Evolutionary conservation across 805 yeast genomes (phyloP).

Genomic region (Candida parachauliodes): DNA sequence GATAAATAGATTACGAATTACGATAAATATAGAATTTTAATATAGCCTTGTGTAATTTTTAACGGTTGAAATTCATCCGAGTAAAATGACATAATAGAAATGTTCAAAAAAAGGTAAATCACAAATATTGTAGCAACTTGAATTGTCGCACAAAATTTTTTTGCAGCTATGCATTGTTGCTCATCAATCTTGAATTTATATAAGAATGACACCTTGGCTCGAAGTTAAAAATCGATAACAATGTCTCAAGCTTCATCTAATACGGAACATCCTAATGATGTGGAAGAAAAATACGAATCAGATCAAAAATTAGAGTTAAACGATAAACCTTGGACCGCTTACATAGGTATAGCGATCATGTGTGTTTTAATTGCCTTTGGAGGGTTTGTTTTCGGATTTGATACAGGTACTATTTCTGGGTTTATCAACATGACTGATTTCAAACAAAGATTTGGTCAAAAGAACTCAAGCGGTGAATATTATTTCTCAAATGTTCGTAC

Average conservation of each 20-base stretch:
- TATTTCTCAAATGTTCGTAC: conserved; percentile 43
- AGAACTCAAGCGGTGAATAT: conserved; percentile 33
- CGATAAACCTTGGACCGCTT: conserved; percentile 16
- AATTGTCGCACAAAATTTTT: not conserved
- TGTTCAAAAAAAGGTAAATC: not conserved
- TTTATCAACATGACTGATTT: conserved; percentile 60
- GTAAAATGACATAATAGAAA: conserved; percentile 2
- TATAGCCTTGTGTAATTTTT: too few species aligned
- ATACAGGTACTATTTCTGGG: conserved; percentile 74
- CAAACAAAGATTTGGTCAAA: conserved; percentile 49
- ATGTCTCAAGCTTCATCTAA: conserved; percentile 5
- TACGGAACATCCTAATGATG: not conserved
- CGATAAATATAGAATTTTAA: conserved; percentile 1
- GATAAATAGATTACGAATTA: conserved; percentile 3
- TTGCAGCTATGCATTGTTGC: conserved; percentile 7
- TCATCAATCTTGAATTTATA: conserved; percentile 6
- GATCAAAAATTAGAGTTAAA: not conserved
- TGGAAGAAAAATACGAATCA: conserved; percentile 1
- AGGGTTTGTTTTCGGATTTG: conserved; percentile 75
- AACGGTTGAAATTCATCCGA: not conserved
- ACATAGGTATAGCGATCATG: conserved; percentile 29
- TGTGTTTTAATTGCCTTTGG: conserved; percentile 65
- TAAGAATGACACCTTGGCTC: not conserved
- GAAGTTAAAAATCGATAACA: not conserved
- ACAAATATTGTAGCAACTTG: not conserved